Conservation (phyloP, 2,329 filamentous ascomycete genomes). For the Pyrenophora tritici-repentis region DNA sequence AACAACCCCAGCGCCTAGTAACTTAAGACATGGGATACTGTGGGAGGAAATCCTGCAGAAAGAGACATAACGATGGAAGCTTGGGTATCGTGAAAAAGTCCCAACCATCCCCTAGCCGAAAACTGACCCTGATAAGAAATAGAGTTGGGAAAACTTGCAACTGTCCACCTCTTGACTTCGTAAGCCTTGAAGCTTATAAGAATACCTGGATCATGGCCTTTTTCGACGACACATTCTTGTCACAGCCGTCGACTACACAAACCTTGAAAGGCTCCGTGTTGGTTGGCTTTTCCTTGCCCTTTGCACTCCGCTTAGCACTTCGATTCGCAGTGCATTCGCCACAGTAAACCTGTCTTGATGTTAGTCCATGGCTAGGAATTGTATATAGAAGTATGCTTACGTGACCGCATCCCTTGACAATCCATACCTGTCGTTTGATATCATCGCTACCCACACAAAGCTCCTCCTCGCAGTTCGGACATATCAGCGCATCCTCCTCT, state of each 20-base stretch:
- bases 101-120: conserved; percentile 6
- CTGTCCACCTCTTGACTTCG: not conserved
- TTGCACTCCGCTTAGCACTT: conserved; percentile 43
- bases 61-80: conserved; percentile 4
- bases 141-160: not conserved
- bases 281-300: conserved; percentile 45
- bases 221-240: conserved; percentile 38
- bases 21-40: not conserved
- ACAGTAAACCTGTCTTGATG: conserved; percentile 55
- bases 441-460: conserved; percentile 72
- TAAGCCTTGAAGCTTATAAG: conserved; percentile 28
- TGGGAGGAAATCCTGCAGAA: not conserved
- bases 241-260: conserved; percentile 54
- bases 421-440: conserved; percentile 86
- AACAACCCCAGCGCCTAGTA: conserved; percentile 8
- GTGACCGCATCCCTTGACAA: conserved; percentile 88
- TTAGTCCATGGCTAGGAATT: not conserved
- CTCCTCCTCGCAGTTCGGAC: conserved; percentile 85
- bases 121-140: not conserved
- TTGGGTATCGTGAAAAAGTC: conserved; percentile 18
- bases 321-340: conserved; percentile 56
- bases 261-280: conserved; percentile 49
- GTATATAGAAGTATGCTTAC: conserved; percentile 58
- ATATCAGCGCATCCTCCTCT: conserved; percentile 75
- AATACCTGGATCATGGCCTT: conserved; percentile 51